A percentile compares a stretch with the other conserved stretches of the same genome.
Evolutionary conservation across 345 rosid genomes (phyloP).

Genomic region (Eucalyptus tenuipes): DNA sequence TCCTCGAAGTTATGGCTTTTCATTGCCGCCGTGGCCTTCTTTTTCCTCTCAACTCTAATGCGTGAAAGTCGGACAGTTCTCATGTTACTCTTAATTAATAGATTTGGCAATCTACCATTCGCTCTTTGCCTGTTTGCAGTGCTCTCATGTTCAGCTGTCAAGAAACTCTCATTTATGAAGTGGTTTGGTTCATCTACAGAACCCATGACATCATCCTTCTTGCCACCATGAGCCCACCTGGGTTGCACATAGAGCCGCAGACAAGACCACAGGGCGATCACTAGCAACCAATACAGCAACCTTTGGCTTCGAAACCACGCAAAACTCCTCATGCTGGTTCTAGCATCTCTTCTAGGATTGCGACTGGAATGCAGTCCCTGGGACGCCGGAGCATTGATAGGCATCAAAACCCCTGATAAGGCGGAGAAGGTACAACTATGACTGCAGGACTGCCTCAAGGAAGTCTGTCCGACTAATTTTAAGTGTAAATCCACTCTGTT

Average conservation of each 20-base stretch:
- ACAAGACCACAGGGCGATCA: constrained; percentile 81
- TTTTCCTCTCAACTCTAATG: constrained; percentile 23
- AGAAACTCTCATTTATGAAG: constrained; percentile 23
- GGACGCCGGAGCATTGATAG: constrained; percentile 47
- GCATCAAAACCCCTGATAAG: constrained; percentile 55
- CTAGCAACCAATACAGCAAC: constrained; percentile 71
- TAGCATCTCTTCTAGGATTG: constrained; percentile 77
- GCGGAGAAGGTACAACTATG: constrained; percentile 17
- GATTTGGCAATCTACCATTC: neutral
- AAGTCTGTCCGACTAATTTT: constrained; percentile 26
- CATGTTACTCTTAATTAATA: neutral
- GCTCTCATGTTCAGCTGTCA: constrained; percentile 6
- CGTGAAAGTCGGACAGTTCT: neutral
- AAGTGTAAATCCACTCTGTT: constrained; percentile 14
- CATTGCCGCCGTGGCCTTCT: constrained; percentile 13
- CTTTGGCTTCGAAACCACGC: constrained; percentile 67
- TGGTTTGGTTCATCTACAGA: constrained; percentile 28
- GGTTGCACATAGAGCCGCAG: constrained; percentile 88
- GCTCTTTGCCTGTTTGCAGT: constrained; percentile 15
- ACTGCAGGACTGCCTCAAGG: constrained; percentile 39
- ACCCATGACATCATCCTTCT: constrained; percentile 40
- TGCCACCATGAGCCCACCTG: constrained; percentile 74
- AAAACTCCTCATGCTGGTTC: constrained; percentile 25
- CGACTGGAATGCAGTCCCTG: constrained; percentile 48
- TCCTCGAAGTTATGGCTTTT: constrained; percentile 4